Evolutionary conservation across 2,329 filamentous ascomycete genomes (phyloP).

Genomic region (Talaromyces sp.): DNA sequence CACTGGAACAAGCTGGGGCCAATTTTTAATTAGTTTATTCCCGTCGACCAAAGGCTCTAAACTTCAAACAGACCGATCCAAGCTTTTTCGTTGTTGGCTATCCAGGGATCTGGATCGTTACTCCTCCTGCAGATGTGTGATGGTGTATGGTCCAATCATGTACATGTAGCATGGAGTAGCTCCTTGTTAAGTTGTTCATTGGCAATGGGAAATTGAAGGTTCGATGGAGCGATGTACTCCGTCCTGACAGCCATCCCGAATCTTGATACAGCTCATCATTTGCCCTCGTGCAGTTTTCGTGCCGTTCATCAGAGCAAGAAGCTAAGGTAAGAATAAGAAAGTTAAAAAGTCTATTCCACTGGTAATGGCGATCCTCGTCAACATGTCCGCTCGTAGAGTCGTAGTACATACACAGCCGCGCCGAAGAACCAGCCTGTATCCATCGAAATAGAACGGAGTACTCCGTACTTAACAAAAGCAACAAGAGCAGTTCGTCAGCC

Average conservation of each 20-base stretch:
- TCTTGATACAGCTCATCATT: neutral
- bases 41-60: neutral
- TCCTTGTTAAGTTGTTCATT: neutral
- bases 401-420: neutral
- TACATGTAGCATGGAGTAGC: neutral
- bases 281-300: neutral
- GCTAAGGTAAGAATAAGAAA: neutral
- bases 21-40: neutral
- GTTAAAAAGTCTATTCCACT: neutral
- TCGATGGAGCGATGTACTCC: neutral
- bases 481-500: neutral
- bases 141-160: neutral
- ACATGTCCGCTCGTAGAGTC: neutral
- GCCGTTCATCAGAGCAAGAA: neutral
- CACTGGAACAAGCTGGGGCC: neutral
- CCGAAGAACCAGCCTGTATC: neutral
- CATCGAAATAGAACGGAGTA: neutral
- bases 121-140: neutral
- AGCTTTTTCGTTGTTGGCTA: neutral
- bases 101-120: slow-evolving; percentile 2
- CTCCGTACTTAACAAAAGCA: neutral
- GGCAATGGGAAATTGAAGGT: neutral
- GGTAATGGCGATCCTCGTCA: neutral
- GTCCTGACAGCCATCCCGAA: neutral
- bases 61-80: neutral